Conservation (phyloP, 768 basidiomycete genomes). For the Leccinellum rugosiceps region DNA sequence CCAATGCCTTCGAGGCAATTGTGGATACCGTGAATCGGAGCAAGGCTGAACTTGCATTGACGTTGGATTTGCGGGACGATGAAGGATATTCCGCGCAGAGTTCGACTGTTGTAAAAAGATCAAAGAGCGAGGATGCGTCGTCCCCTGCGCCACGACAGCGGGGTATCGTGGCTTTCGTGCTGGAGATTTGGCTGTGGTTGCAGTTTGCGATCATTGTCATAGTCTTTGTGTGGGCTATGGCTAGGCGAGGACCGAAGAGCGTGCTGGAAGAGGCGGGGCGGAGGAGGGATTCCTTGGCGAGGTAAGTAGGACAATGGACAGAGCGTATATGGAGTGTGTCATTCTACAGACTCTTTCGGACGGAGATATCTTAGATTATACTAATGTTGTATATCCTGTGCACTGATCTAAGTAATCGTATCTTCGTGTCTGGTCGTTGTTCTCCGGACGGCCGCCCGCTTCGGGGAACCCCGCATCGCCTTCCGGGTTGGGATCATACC, state of each 20-base stretch:
- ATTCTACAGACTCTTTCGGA: constrained; percentile 1
- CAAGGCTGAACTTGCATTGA: constrained; percentile 12
- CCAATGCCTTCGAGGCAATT: constrained; percentile 43
- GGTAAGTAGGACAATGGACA: background rate
- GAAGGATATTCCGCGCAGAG: background rate
- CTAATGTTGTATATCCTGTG: constrained; percentile 21
- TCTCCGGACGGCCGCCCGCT: too few relatives aligned
- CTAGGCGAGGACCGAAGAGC: constrained; percentile 68
- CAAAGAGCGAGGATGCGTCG: constrained; percentile 8
- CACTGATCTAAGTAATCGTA: constrained; percentile 14
- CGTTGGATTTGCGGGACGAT: constrained; percentile 13
- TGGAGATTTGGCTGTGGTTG: constrained; percentile 83
- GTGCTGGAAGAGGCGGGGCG: constrained; percentile 50
- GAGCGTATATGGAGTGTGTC: constrained; percentile 1
- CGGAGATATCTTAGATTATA: constrained; percentile 19
- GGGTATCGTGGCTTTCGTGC: constrained; percentile 42
- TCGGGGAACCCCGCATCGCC: too few relatives aligned
- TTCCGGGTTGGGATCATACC: too few relatives aligned
- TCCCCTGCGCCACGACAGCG: constrained; percentile 27
- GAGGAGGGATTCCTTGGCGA: constrained; percentile 20
- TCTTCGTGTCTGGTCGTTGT: background rate
- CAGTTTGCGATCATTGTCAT: constrained; percentile 74
- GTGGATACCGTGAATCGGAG: constrained; percentile 38
- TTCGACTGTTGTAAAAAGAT: background rate
- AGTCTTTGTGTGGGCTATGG: constrained; percentile 81